Base-by-base conservation (phyloP, 208 protist species). In the Crithidia brevicula region DNA sequence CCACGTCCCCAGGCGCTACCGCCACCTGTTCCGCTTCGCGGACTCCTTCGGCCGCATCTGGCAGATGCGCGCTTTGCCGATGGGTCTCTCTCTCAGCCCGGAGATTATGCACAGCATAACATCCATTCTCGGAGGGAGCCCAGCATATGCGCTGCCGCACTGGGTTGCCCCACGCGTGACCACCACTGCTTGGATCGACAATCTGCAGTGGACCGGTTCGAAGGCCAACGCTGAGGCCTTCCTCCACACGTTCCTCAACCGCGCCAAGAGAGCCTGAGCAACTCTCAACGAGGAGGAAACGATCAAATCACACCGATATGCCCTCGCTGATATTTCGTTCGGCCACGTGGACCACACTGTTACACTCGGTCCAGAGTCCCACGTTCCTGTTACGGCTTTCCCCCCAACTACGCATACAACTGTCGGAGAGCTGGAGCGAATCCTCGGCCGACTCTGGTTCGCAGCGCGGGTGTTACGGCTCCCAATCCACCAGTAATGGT, bases 201-300 rank as follows among this genome's bases (percentile, higher is more conserved):
- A 61, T 25, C 65, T 62, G 43, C 65, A 56, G 34, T 56, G 65
- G 65, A 71, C 53, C 2, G 65, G 63, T 1, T 11, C n/a, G 16
- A 15, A 25, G 25, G 10, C 4, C 43, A 45, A 42, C 36, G 59
- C 53, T 8, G 59, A 36, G 4, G 27, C 18, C 16, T 50, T 53
- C 15, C 46, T 65, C 6, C n/a, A 15, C 16, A 22, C 20, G 7
- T 50, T 65, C 46, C 27, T 36, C 7, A 2, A 38, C 20, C n/a
- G 59, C 10, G 59, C 59, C 28, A 18, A 28, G 4, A 30, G 10
- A 4, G 63, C 63, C 20, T 52, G 30, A 3, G 63, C 57, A 5
- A 69, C 63, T 5, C 52, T 69, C 23, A 69, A 69, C 40, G 25
- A 31, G 5, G 38, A 69, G 13, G 63, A 69, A 20, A 68, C 62